A percentile compares a stretch with the other conserved stretches of the same genome.
Conservation (phyloP, 352 stramenopile species). For the Discostella stelligera region DNA sequence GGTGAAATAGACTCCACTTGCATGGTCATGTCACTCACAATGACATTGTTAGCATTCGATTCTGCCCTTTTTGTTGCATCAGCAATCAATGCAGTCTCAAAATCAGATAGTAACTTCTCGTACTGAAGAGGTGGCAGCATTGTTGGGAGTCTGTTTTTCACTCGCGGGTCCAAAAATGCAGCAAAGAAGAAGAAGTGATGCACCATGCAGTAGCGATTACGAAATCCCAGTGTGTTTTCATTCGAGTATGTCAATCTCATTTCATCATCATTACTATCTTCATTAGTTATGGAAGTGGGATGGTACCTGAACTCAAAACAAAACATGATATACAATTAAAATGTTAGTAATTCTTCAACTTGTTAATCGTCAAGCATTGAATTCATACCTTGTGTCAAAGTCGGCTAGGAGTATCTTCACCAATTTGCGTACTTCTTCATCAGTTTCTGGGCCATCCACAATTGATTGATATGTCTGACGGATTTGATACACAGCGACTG, state of each 20-base stretch:
- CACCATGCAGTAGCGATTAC: slow-evolving; percentile 5
- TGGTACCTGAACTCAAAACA: too few species aligned
- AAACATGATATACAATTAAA: too few species aligned
- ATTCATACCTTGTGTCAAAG: slow-evolving; percentile 3
- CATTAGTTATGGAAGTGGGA: too few species aligned
- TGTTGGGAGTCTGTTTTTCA: not conserved
- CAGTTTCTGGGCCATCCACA: not conserved
- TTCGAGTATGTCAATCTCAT: not conserved
- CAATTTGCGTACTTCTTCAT: slow-evolving; percentile 5
- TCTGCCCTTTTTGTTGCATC: too few species aligned
- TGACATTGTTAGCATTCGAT: too few species aligned
- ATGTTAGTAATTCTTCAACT: not conserved
- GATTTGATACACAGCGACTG: not conserved
- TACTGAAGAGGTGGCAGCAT: slow-evolving; percentile 4
- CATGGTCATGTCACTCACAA: too few species aligned
- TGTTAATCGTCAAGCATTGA: not conserved
- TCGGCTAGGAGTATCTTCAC: slow-evolving; percentile 8
- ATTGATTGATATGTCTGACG: not conserved
- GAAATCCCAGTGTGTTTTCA: slow-evolving; percentile 1
- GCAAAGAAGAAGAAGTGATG: slow-evolving; percentile 11
- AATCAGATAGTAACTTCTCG: not conserved
- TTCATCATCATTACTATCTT: too few species aligned
- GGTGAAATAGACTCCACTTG: too few species aligned
- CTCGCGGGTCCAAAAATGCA: slow-evolving; percentile 6
- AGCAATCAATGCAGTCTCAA: too few species aligned